Evolutionary conservation across 2,329 filamentous ascomycete species (phyloP).

Genomic region (Thelonectria blattea): DNA sequence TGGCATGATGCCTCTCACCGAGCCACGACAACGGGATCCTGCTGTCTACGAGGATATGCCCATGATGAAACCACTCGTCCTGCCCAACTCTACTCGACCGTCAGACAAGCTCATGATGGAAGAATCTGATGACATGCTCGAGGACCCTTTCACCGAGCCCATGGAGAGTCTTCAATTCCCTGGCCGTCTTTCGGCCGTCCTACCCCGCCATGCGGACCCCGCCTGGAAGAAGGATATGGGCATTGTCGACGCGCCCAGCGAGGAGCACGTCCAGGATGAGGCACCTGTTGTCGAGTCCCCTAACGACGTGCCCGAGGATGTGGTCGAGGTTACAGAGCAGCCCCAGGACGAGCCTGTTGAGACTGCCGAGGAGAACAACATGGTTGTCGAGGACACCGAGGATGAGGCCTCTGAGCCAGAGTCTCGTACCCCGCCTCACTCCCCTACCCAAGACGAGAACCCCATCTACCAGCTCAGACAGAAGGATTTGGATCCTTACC

Average conservation of each 20-base stretch:
- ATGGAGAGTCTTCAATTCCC: constrained; percentile 49
- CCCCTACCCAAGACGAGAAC: constrained; percentile 28
- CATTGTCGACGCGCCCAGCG: constrained; percentile 39
- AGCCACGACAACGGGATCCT: constrained; percentile 33
- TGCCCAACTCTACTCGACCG: constrained; percentile 43
- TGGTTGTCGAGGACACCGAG: constrained; percentile 7
- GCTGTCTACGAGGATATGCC: constrained; percentile 39
- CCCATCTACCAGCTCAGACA: constrained; percentile 50
- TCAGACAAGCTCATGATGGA: constrained; percentile 48
- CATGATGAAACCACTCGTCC: constrained; percentile 45
- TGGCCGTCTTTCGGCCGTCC: constrained; percentile 52
- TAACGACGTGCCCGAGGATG: constrained; percentile 6
- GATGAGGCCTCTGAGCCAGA: background rate
- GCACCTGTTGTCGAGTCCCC: constrained; percentile 3
- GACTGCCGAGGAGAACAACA: constrained; percentile 21
- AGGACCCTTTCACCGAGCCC: constrained; percentile 44
- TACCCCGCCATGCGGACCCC: constrained; percentile 52
- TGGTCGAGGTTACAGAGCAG: constrained; percentile 3
- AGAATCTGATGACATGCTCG: constrained; percentile 34
- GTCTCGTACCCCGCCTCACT: constrained; percentile 19
- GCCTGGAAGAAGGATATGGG: constrained; percentile 43
- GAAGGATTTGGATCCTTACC: constrained; percentile 53
- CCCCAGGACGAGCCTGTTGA: constrained; percentile 16
- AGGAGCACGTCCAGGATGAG: constrained; percentile 15
- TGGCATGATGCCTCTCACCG: constrained; percentile 42